Percentiles rank a stretch among this genome's conserved stretches.
Conservation (phyloP, 192 early-diverging fungal genomes). For the Linnemannia zychae region DNA sequence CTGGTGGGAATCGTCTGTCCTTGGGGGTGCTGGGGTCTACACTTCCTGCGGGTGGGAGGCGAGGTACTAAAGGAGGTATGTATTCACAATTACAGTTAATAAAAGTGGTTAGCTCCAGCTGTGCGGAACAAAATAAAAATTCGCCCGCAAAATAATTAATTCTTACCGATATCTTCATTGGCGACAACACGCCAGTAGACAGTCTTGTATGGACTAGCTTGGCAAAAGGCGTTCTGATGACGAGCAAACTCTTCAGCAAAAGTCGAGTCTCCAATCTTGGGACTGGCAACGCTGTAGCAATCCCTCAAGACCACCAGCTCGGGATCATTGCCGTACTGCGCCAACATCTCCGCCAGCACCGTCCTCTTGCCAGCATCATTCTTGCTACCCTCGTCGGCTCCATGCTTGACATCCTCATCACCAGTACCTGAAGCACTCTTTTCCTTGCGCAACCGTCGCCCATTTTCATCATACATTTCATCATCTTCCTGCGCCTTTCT, state of each 20-base stretch:
- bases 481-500: not conserved
- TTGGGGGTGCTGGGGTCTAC: slow-evolving; percentile 19
- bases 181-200: slow-evolving; percentile 65
- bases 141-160: not conserved
- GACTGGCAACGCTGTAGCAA: slow-evolving; percentile 60
- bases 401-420: not conserved
- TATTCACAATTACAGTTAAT: too few species aligned
- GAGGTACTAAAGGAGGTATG: slow-evolving; percentile 19
- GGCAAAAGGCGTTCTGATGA: slow-evolving; percentile 23
- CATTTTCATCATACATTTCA: not conserved
- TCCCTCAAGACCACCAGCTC: slow-evolving; percentile 54
- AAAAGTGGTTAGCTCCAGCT: not conserved
- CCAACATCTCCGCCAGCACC: slow-evolving; percentile 41
- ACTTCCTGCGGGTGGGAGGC: slow-evolving; percentile 23
- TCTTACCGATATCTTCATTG: slow-evolving; percentile 58
- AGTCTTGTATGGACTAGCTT: slow-evolving; percentile 30
- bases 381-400: not conserved
- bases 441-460: not conserved
- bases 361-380: too few species aligned
- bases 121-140: not conserved
- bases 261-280: slow-evolving; percentile 61
- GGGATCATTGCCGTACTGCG: slow-evolving; percentile 29
- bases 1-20: not conserved
- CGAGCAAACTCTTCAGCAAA: slow-evolving; percentile 63
- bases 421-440: not conserved